Evolutionary conservation across 106 monocot genomes (phyloP), one percentile per base, ranked within the genome.

Genomic region (Iris macrosiphon): DNA sequence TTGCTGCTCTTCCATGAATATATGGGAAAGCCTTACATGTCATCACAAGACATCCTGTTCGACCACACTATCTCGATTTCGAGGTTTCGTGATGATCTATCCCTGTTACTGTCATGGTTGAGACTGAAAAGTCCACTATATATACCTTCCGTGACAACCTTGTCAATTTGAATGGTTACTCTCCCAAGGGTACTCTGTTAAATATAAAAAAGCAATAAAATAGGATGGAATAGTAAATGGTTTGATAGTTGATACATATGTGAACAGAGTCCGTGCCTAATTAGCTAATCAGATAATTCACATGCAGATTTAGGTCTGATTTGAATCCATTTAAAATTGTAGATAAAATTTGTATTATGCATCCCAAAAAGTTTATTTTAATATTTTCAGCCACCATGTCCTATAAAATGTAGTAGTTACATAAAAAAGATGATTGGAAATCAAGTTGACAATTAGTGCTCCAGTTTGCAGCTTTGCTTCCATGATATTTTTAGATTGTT

Each of bases 11-110:
- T 46, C 13, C 0, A 23, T 8, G 46, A 7, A 2, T 2, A n/a
- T n/a, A n/a, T n/a, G n/a, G n/a, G 40, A 37, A 5, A 4, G 30
- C 29, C 13, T 64, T 60, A 79, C 55, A 65, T 46, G 39, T 39
- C 59, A 18, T 84, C 83, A 15, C 22, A 16, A 22, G 70, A 77
- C 27, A 67, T 78, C 52, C 84, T 64, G 44, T 80, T 84, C 7
- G 89, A 84, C 89, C 89, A 89, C 12, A 89, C 33, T 10, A 89
- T 89, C 62, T 90, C 89, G 45, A 90, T 84, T 53, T 90, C 89
- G 17, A 90, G 80, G 0, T 77, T 84, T 57, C 89, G 23, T 42
- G 79, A 65, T 30, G 68, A 77, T 21, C 68, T 57, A 65, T 90
- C 84, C 55, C 59, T 80, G 50, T 80, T 71, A 4, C 72, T 75